A percentile compares a stretch with the other conserved stretches of the same genome.
phyloP scores from a whole-genome alignment of 148 eudicot species.

The Euryodendron excelsum region DNA sequence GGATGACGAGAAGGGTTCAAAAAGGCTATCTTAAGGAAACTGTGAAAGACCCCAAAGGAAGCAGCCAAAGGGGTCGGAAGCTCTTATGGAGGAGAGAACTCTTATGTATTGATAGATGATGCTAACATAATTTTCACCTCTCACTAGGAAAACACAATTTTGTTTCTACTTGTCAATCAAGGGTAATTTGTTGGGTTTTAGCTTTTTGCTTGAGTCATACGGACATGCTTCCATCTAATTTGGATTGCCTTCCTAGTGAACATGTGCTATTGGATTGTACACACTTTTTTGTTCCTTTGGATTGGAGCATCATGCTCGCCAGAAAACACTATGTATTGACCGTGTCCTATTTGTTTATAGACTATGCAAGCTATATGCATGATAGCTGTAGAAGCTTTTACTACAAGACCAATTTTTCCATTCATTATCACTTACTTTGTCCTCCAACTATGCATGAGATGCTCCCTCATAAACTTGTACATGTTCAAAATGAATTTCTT shows the following conservation, averaged over 20 bases:
- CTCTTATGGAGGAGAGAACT: background rate
- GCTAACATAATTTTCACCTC: background rate
- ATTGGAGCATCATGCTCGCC: background rate
- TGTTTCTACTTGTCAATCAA: background rate
- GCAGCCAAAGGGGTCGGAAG: background rate
- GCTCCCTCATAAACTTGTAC: background rate
- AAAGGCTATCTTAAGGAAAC: background rate
- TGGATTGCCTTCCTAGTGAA: background rate
- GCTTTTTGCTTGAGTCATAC: background rate
- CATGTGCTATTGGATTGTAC: background rate
- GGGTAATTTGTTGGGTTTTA: background rate
- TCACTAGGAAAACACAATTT: background rate
- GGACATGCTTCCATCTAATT: background rate
- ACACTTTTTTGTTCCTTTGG: background rate
- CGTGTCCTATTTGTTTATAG: no score
- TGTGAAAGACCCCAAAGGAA: background rate
- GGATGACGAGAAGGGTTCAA: background rate
- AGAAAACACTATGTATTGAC: background rate
- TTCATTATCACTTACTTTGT: background rate
- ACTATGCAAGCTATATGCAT: background rate
- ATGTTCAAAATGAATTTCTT: background rate
- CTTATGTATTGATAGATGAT: background rate
- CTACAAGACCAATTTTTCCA: background rate
- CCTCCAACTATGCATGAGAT: background rate
- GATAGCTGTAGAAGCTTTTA: background rate